Base-by-base conservation (phyloP, 2,329 filamentous ascomycete genomes). In the Esteya vermicola region DNA sequence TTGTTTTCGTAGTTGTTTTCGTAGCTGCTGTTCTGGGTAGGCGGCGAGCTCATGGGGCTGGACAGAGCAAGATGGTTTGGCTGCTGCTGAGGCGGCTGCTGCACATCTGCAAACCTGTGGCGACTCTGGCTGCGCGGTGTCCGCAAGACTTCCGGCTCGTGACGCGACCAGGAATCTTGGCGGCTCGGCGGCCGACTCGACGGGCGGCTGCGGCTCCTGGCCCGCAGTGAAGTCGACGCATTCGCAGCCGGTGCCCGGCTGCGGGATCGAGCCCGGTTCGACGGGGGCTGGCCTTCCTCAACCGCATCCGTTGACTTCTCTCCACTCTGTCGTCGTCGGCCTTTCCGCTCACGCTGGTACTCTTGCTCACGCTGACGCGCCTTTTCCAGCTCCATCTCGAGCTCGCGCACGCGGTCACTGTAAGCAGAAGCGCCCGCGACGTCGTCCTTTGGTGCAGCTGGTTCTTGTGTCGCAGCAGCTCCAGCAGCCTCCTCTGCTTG, bases 381-480 rank as follows among this genome's bases (percentile, higher is more conserved):
- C 53, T 71, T 48, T 63, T 81, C 68, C 18, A 76, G 56, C 67
- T 84, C 65, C 61, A 73, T 68, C 60, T 96, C 89, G 6, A 96
- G 68, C 54, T 95, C 80, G 50, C 73, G 73, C 46, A 95, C 78
- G 31, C 86, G 76, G 47, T 68, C 72, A 46, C 67, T 74, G 56
- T 89, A 70, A 40, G 66, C 63, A 9, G 40, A 35, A 14, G 33
- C 10, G 6, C 6, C 18, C 16, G 36, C 6, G 3, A 13, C 9
- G 16, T 56, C 58, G 35, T 53, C 56, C 51, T 49, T 52, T 4
- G 28, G n/a, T n/a, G n/a, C n/a, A n/a, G n/a, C n/a, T n/a, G n/a
- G n/a, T n/a, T n/a, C 10, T 4, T 8, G 28, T 16, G n/a, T 9
- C 54, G 18, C 6, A 50, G 53, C 54, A 42, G 48, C 40, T 57